Conservation (phyloP, 2,329 filamentous ascomycete species). For the Verticillium nonalfalfae region DNA sequence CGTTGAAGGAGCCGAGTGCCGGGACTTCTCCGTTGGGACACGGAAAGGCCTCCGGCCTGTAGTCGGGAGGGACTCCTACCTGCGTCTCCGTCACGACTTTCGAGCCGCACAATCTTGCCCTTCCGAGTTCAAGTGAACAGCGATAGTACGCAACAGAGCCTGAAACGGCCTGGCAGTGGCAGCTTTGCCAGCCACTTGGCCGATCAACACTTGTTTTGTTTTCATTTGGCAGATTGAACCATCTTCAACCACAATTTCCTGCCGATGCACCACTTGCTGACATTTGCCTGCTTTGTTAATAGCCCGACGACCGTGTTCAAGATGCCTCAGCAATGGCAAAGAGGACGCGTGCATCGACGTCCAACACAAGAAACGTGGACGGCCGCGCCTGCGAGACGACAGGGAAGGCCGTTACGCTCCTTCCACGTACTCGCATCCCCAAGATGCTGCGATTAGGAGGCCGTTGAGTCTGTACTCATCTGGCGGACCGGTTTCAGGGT, state of each 20-base stretch:
- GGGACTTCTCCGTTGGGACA: background rate
- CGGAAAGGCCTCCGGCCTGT: background rate
- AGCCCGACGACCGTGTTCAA: conserved; percentile 72
- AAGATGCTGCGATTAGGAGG: conserved; percentile 40
- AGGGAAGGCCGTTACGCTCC: conserved; percentile 53
- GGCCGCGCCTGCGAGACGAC: conserved; percentile 71
- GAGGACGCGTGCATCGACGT: conserved; percentile 77
- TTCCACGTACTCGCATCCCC: conserved; percentile 36
- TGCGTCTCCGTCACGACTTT: background rate
- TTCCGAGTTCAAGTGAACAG: background rate
- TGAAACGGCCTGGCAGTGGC: background rate
- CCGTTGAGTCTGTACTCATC: conserved; percentile 45
- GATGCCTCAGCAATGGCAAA: conserved; percentile 73
- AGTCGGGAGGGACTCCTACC: background rate
- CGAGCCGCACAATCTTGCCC: background rate
- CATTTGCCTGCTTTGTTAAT: conserved; percentile 4
- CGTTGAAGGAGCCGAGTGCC: background rate
- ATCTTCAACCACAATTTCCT: background rate
- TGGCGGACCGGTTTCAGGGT: conserved; percentile 34
- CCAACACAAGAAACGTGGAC: conserved; percentile 77
- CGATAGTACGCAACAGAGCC: background rate
- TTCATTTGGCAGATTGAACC: background rate
- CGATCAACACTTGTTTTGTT: background rate
- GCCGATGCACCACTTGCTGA: background rate
- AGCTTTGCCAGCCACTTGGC: background rate